phyloP scores from a whole-genome alignment of 2,329 filamentous ascomycete species.

The Penicillium sp. region DNA sequence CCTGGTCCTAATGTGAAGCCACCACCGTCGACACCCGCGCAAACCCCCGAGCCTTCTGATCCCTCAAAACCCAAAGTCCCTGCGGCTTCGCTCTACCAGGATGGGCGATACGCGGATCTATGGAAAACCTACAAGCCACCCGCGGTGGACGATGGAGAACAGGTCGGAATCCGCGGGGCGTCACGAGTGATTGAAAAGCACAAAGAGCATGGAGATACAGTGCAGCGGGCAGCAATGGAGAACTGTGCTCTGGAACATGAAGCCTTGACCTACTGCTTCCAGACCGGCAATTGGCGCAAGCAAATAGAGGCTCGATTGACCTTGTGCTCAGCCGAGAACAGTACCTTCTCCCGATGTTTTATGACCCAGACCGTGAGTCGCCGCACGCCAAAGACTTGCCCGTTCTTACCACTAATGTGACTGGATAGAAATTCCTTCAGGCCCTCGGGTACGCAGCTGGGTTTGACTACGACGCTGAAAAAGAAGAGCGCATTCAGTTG shows the following conservation, averaged over 20 bases:
- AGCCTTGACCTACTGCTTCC: slow-evolving; percentile 80
- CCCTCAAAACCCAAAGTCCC: slow-evolving; percentile 38
- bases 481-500: slow-evolving; percentile 91
- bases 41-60: slow-evolving; percentile 24
- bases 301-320: slow-evolving; percentile 59
- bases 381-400: background rate
- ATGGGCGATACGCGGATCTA: slow-evolving; percentile 77
- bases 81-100: slow-evolving; percentile 62
- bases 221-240: slow-evolving; percentile 82
- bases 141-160: slow-evolving; percentile 63
- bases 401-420: background rate
- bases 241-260: slow-evolving; percentile 90
- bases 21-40: slow-evolving; percentile 21
- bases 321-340: slow-evolving; percentile 78
- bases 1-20: slow-evolving; percentile 34
- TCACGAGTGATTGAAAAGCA: slow-evolving; percentile 79
- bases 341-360: slow-evolving; percentile 81
- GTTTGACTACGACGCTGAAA: slow-evolving; percentile 62
- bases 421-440: slow-evolving; percentile 75
- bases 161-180: slow-evolving; percentile 72
- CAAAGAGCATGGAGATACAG: slow-evolving; percentile 76
- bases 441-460: slow-evolving; percentile 82
- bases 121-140: slow-evolving; percentile 90
- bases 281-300: slow-evolving; percentile 66
- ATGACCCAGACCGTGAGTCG: slow-evolving; percentile 74